Base-by-base conservation (phyloP, 2,329 filamentous ascomycete genomes). In the Stenocarpella maydis region DNA sequence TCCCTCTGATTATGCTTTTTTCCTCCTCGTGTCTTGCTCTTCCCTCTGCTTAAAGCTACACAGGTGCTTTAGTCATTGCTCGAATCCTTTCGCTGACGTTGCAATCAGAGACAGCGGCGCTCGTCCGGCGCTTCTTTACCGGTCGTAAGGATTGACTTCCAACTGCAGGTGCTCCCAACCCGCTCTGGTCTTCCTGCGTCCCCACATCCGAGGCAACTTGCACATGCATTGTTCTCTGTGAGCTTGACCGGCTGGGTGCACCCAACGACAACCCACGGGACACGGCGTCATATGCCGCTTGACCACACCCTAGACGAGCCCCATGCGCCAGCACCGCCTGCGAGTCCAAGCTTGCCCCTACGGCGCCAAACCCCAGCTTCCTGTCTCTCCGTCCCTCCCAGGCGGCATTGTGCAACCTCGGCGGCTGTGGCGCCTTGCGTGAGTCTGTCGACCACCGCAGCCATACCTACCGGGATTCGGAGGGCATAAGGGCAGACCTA, bases 41-140 rank as follows among this genome's bases (percentile, higher is more conserved):
- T 58, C 37, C 21, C 39, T 50, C 41, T 47, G 41, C 28, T 41
- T 28, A 7, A n/a, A 63, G 58, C 52, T 67, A 49, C 43, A 54
- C 64, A 63, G 10, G 39, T 31, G 63, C 55, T 37, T 68, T 55
- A 65, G 47, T 65, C 55, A 37, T 45, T 53, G 43, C 63, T 49
- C 31, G 66, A 41, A 55, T 68, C 54, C 49, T 60, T 53, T 66
- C 37, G 63, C 69, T 71, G 61, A 71, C 63, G 60, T 71, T 60
- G 69, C 63, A 63, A 67, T 67, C 52, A 63, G 67, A 49, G 47
- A 67, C 64, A 67, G 67, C 49, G 68, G 52, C 63, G 26, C 63
- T 68, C 64, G 55, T 47, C 58, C 41, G 41, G 55, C 49, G 49
- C 34, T 55, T 55, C 49, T 64, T 71, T 55, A 71, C 69, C 69